Evolutionary conservation across 805 yeast genomes (phyloP).

Genomic region (Ogataea naganishii): DNA sequence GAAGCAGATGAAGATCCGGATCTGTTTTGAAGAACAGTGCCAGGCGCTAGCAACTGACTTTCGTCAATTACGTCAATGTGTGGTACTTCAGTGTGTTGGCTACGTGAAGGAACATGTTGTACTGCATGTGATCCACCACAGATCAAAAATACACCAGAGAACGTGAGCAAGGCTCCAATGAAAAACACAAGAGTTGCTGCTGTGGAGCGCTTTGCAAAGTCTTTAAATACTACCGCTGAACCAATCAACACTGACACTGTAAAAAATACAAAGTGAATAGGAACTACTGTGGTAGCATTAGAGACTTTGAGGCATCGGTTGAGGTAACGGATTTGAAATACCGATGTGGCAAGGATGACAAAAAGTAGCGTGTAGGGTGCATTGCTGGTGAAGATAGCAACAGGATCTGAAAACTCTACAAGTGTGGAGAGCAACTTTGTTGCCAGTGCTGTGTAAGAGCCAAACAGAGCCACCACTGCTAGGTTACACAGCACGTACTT

Average conservation of each 20-base stretch:
- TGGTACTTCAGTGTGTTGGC: too few species aligned
- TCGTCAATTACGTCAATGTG: too few species aligned
- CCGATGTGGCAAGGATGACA: slow-evolving; percentile 28
- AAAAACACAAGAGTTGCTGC: slow-evolving; percentile 17
- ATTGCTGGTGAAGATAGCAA: slow-evolving; percentile 14
- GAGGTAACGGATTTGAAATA: slow-evolving; percentile 30
- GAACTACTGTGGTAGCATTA: slow-evolving; percentile 38
- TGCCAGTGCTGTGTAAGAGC: slow-evolving; percentile 37
- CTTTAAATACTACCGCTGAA: slow-evolving; percentile 32
- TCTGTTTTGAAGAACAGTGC: too few species aligned
- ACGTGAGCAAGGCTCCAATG: slow-evolving; percentile 27
- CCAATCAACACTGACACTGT: slow-evolving; percentile 33
- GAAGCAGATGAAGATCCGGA: too few species aligned
- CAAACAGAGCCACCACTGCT: slow-evolving; percentile 32
- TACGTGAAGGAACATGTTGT: too few species aligned
- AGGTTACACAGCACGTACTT: slow-evolving; percentile 23
- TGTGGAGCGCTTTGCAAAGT: slow-evolving; percentile 23
- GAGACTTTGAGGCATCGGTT: slow-evolving; percentile 29
- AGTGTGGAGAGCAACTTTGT: slow-evolving; percentile 32
- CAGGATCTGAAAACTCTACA: slow-evolving; percentile 18
- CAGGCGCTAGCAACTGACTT: too few species aligned
- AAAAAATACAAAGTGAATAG: slow-evolving; percentile 40
- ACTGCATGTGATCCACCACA: too few species aligned
- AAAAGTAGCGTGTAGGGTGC: slow-evolving; percentile 23
- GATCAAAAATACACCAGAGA: slow-evolving; percentile 33